Evolutionary conservation across 2,329 filamentous ascomycete genomes (phyloP), one percentile per base, ranked within the genome.

Genomic region (Calonectria hawksworthii): DNA sequence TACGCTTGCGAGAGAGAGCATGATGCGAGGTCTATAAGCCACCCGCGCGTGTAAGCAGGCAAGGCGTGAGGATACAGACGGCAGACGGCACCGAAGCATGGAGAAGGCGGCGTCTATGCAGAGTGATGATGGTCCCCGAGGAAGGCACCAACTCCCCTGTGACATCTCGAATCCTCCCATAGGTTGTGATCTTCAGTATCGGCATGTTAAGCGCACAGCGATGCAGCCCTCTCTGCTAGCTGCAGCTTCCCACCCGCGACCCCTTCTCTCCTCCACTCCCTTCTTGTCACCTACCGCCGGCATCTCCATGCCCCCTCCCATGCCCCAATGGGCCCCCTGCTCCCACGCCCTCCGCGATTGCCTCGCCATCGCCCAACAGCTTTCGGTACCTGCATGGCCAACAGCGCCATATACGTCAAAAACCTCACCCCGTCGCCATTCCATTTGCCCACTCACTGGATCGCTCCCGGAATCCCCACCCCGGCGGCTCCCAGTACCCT

Each of bases 21-120:
- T 65, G 4, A 65, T 47, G 41, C 38, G 26, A 65, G 41, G 61
- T 34, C 38, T 9, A 21, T 2, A 30, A 34, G 68, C 68, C 61
- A 71, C 50, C 59, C 68, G 68, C 68, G 68, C 68, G 68, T 71
- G 68, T 71, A 71, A 71, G 61, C 41, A 54, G 51, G 51, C 36
- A 47, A 52, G 54, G 67, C 52, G 50, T n/a, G 21, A 30, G n/a
- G 23, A 30, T 32, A 56, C 50, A 56, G 23, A 10, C 10, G 56
- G 10, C 16, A 44, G 21, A 10, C n/a, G 28, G 18, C 18, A 44
- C 41, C 18, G 18, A 54, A 54, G 26, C 51, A 32, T 54, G n/a
- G 18, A 32, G 61, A 50, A 9, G 26, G 9, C 26, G 38, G 61
- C 61, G 61, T 50, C 26, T 65, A 65, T 65, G 38, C 38, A 65